Conservation (phyloP, 768 basidiomycete genomes). For the Suillus occidentalis region DNA sequence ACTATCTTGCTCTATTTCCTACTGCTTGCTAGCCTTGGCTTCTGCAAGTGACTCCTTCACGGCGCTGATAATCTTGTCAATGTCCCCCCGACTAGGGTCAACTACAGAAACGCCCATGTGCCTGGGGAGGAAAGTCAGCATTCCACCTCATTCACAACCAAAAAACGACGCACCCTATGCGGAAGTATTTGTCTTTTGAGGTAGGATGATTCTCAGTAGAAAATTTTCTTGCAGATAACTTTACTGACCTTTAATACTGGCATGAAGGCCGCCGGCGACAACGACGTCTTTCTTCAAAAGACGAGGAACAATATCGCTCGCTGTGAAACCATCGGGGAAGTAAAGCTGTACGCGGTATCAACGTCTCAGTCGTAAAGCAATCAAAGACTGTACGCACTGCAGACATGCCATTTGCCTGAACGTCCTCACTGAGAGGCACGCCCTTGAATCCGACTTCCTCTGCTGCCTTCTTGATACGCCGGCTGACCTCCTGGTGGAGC, state of each 20-base stretch:
- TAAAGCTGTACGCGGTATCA: slow-evolving; percentile 51
- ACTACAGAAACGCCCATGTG: slow-evolving; percentile 93
- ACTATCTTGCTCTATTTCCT: neutral
- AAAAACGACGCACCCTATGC: slow-evolving; percentile 64
- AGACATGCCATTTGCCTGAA: slow-evolving; percentile 93
- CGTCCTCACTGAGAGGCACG: slow-evolving; percentile 59
- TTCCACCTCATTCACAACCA: slow-evolving; percentile 1
- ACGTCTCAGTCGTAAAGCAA: neutral
- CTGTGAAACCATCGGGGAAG: slow-evolving; percentile 78
- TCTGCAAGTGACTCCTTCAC: slow-evolving; percentile 59
- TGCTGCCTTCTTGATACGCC: slow-evolving; percentile 68
- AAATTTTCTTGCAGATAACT: neutral
- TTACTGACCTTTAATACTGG: slow-evolving; percentile 71
- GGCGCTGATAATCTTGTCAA: slow-evolving; percentile 68
- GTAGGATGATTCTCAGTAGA: slow-evolving; percentile 5
- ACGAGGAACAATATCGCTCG: slow-evolving; percentile 74
- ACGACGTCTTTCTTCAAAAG: slow-evolving; percentile 72
- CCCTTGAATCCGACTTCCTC: slow-evolving; percentile 68
- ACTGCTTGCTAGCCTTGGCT: slow-evolving; percentile 19
- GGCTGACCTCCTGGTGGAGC: slow-evolving; percentile 68
- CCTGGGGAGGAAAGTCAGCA: slow-evolving; percentile 33
- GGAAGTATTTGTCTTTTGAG: slow-evolving; percentile 79
- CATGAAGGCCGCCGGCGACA: slow-evolving; percentile 87
- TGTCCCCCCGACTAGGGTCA: slow-evolving; percentile 65
- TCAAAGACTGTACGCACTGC: slow-evolving; percentile 50